Base-by-base conservation (phyloP, 2,329 filamentous ascomycete species). In the Pyrenochaeta sp. region DNA sequence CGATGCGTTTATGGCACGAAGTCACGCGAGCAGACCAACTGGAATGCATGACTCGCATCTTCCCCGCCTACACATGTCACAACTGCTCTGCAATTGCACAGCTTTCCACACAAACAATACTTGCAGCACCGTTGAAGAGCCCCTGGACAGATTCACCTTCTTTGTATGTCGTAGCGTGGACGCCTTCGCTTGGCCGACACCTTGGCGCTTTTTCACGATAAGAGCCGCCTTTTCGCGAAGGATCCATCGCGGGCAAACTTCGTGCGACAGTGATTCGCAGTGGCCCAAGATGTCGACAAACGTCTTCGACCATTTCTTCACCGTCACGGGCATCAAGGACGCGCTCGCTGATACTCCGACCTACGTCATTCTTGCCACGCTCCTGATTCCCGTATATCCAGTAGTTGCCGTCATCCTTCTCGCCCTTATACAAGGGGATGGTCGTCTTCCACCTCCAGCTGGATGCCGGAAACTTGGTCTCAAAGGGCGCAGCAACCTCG, bases 381-480 rank as follows among this genome's bases (percentile, higher is more conserved):
- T 60, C 5, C 10, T 59, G 14, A 36, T 54, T 32, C 46, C 60
- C 12, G 15, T 71, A 18, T 44, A 67, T n/a, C 60, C 68, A 4
- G 33, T 68, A 27, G 12, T 68, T 23, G 15, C 62, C 33, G 51
- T 72, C 29, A 61, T 69, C 41, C 39, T 65, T 23, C 50, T 74
- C 15, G 63, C 65, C 30, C 45, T 66, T 33, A 54, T 53, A 12
- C 69, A 74, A 36, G 50, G 56, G 11, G 67, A 70, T 23, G 45
- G 40, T 3, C 58, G 48, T 27, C 36, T 49, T 18, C 64, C 69
- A 20, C 63, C 74, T 9, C 74, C 74, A 18, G 54, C 68, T 53
- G 84, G 84, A 50, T 86, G 84, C 62, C 76, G 78, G 45, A 83
- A 79, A 63, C 66, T 87, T 11, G 83, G 83, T 14, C 67, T 85